Percentiles rank a stretch among this genome's conserved stretches.
Evolutionary conservation across 129 eudicot species (phyloP).

Genomic region (Kitagawia praeruptora): DNA sequence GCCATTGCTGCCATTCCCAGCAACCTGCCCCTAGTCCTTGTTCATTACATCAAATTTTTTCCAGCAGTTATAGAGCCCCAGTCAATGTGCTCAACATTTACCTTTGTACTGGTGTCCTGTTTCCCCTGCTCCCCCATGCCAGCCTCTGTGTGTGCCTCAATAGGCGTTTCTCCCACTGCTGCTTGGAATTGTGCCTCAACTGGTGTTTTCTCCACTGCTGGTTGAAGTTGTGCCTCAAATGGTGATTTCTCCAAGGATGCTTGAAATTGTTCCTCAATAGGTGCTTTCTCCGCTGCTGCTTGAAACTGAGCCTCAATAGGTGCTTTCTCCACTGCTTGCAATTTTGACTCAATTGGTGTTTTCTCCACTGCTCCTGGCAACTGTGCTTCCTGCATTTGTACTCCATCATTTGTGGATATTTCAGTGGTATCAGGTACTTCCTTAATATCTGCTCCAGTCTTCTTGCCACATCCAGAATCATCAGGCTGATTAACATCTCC

Average conservation of each 20-base stretch:
- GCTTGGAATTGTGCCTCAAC: constrained; percentile 9
- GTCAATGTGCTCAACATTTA: neutral
- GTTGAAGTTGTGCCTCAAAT: constrained; percentile 9
- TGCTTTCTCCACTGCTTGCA: neutral
- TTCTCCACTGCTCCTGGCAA: neutral
- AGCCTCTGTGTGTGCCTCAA: constrained; percentile 14
- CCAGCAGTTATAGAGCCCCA: neutral
- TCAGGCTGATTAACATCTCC: constrained; percentile 19
- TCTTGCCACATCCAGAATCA: constrained; percentile 12
- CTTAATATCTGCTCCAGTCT: constrained; percentile 19
- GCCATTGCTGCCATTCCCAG: constrained; percentile 34
- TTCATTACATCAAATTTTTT: neutral
- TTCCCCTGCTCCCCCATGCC: neutral
- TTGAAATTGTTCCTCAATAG: constrained; percentile 3
- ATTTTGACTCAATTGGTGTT: neutral
- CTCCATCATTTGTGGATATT: constrained; percentile 5
- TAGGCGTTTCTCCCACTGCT: constrained; percentile 16
- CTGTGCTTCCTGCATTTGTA: neutral
- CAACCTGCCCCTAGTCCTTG: constrained; percentile 21
- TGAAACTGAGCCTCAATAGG: neutral
- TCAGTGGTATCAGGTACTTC: constrained; percentile 18
- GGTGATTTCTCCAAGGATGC: neutral
- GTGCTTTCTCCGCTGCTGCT: neutral
- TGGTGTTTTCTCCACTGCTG: neutral
- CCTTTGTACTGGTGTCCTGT: constrained; percentile 8